Evolutionary conservation across 2,329 filamentous ascomycete species (phyloP).

Genomic region (Ilyonectria destructans): DNA sequence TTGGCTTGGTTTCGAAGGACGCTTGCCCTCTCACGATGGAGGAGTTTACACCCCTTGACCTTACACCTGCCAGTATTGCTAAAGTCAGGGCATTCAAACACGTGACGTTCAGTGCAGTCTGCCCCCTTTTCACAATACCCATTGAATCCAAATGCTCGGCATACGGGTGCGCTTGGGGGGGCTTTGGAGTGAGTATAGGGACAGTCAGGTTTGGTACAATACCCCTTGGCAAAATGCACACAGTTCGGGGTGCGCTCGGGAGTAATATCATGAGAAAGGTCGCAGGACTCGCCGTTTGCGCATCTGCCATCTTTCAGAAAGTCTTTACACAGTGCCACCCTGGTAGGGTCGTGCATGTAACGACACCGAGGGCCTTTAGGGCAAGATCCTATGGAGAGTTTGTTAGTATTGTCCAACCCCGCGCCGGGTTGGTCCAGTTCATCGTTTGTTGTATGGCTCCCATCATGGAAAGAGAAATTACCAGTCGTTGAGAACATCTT

Average conservation of each 20-base stretch:
- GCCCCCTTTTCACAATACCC: slow-evolving; percentile 92
- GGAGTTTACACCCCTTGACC: slow-evolving; percentile 85
- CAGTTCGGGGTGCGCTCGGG: slow-evolving; percentile 90
- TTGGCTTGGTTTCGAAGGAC: slow-evolving; percentile 78
- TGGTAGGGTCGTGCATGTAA: slow-evolving; percentile 87
- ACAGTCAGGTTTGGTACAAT: slow-evolving; percentile 90
- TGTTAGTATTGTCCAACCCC: slow-evolving; percentile 64
- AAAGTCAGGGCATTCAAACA: slow-evolving; percentile 95
- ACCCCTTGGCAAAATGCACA: slow-evolving; percentile 90
- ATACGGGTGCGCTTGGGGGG: slow-evolving; percentile 84
- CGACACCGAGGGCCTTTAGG: slow-evolving; percentile 85
- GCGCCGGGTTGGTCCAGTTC: slow-evolving; percentile 54
- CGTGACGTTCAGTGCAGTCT: slow-evolving; percentile 85
- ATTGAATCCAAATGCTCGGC: slow-evolving; percentile 85
- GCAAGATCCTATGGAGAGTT: slow-evolving; percentile 79
- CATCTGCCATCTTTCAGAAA: slow-evolving; percentile 87
- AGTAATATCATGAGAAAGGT: slow-evolving; percentile 89
- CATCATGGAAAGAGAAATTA: slow-evolving; percentile 68
- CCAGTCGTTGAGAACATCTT: slow-evolving; percentile 79
- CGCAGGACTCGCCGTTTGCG: slow-evolving; percentile 83
- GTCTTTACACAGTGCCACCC: slow-evolving; percentile 92
- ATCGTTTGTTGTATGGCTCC: slow-evolving; percentile 41
- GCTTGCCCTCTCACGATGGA: slow-evolving; percentile 90
- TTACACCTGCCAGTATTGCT: slow-evolving; percentile 91
- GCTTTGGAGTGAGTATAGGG: slow-evolving; percentile 89